Evolutionary conservation across 164 flowering plant species (phyloP), one percentile per base, ranked within the genome.

Genomic region (Chimonanthus praecox): DNA sequence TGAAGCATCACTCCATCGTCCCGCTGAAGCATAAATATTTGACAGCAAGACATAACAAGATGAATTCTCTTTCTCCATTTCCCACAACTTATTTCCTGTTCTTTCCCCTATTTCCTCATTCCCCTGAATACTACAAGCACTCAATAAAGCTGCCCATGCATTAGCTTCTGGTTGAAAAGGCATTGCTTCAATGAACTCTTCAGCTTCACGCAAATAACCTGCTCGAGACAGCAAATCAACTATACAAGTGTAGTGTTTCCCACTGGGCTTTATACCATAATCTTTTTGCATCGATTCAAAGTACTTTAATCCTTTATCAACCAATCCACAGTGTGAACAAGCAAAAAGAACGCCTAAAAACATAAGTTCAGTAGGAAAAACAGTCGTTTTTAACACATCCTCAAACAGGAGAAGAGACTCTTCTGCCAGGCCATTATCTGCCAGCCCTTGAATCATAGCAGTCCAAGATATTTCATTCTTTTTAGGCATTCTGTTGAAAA

Each of bases 391-490:
- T 63, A 76, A 70, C 86, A 88, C 86, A 76, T 89, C 86, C 69
- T 86, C 84, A 61, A 89, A 89, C 45, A 79, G 64, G 13, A 16
- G 9, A 49, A 89, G 79, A 58, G 88, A 75, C 68, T 86, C 87
- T 69, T 78, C 75, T 6, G 84, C 92, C 67, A 78, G 75, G 10
- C 88, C 89, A 73, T 85, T 86, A 64, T 87, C 90, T 16, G 89
- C 89, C 58, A 89, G 88, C 72, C 88, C 91, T 70, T 88, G 90
- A 73, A 89, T 82, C 90, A 89, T 85, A 47, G 80, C 90, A 50
- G 86, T 86, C 89, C 90, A 90, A 50, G 86, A 77, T 6, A 87
- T 69, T 71, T 86, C 86, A 77, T 88, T 84, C 73, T 78, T 84
- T 48, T 73, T 76, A 1, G 77, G 73, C 89, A 90, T 87, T 75